These are phyloP conservation scores for Trametes sanguinea DNA, from an alignment of 768 basidiomycete species.

Conservation along the genomic window DNA sequence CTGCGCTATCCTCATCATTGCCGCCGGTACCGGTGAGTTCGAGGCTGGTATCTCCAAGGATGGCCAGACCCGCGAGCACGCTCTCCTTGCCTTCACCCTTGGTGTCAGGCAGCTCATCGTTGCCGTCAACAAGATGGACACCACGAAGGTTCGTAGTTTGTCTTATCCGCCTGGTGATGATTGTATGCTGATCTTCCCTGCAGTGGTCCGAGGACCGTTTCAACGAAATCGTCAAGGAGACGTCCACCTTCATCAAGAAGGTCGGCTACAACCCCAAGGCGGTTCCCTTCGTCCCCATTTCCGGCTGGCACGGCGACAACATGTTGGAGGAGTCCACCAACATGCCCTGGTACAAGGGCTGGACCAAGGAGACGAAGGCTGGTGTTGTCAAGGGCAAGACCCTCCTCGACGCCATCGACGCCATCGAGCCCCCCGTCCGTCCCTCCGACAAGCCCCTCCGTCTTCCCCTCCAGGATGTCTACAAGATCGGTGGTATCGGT, in stretches of 20 bases:
- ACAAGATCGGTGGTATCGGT: constrained; percentile 99
- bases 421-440: constrained; percentile 96
- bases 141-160: constrained; percentile 72
- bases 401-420: constrained; percentile 98
- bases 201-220: constrained; percentile 99
- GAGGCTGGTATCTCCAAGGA: constrained; percentile 99
- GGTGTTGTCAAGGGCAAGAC: constrained; percentile 98
- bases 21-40: constrained; percentile 99
- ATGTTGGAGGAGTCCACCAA: constrained; percentile 99
- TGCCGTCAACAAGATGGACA: constrained; percentile 99
- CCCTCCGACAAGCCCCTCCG: constrained; percentile 99
- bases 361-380: constrained; percentile 94
- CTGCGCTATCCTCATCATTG: constrained; percentile 99
- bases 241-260: constrained; percentile 98
- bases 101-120: constrained; percentile 99
- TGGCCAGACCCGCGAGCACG: constrained; percentile 99
- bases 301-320: constrained; percentile 99
- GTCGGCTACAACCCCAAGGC: constrained; percentile 99
- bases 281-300: constrained; percentile 99
- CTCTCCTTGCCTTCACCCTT: constrained; percentile 98
- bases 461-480: constrained; percentile 99
- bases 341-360: constrained; percentile 99
- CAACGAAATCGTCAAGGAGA: constrained; percentile 99
- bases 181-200: neutral
- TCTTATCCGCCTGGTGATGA: neutral